Conservation (phyloP, 192 early-diverging fungal genomes). For the Allomyces macrogynus region DNA sequence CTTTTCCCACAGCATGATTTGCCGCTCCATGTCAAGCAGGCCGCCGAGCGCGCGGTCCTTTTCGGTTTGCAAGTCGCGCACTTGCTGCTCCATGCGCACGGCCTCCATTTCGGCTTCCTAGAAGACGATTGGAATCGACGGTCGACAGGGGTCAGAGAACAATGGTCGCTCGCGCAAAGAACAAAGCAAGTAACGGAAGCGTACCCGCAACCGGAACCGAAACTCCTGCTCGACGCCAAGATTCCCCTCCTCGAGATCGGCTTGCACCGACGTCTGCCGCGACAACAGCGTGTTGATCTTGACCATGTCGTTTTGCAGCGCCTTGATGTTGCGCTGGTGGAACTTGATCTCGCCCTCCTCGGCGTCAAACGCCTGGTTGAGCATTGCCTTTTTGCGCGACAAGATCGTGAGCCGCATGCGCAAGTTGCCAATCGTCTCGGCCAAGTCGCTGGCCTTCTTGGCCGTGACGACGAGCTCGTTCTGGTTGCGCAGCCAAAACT, state of each 20-base stretch:
- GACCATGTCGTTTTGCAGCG: slow-evolving; percentile 35
- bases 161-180: too few species aligned
- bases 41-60: slow-evolving; percentile 30
- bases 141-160: slow-evolving; percentile 1
- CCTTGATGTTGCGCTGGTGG: slow-evolving; percentile 29
- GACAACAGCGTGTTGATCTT: slow-evolving; percentile 38
- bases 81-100: slow-evolving; percentile 21
- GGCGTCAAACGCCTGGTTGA: slow-evolving; percentile 36
- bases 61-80: slow-evolving; percentile 25
- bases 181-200: background rate
- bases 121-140: background rate
- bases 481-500: slow-evolving; percentile 36
- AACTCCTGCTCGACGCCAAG: slow-evolving; percentile 37
- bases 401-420: slow-evolving; percentile 32
- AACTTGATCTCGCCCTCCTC: slow-evolving; percentile 31
- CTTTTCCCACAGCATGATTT: slow-evolving; percentile 46
- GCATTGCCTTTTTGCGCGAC: slow-evolving; percentile 32
- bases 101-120: slow-evolving; percentile 29
- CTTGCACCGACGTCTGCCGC: slow-evolving; percentile 22
- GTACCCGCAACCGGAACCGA: slow-evolving; percentile 25
- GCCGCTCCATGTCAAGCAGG: slow-evolving; percentile 37
- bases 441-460: slow-evolving; percentile 19
- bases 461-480: slow-evolving; percentile 31
- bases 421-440: slow-evolving; percentile 27
- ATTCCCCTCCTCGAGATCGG: slow-evolving; percentile 31